Evolutionary conservation across 2,329 filamentous ascomycete genomes (phyloP), one percentile per base, ranked within the genome.

Genomic region (Septoria petroselini): DNA sequence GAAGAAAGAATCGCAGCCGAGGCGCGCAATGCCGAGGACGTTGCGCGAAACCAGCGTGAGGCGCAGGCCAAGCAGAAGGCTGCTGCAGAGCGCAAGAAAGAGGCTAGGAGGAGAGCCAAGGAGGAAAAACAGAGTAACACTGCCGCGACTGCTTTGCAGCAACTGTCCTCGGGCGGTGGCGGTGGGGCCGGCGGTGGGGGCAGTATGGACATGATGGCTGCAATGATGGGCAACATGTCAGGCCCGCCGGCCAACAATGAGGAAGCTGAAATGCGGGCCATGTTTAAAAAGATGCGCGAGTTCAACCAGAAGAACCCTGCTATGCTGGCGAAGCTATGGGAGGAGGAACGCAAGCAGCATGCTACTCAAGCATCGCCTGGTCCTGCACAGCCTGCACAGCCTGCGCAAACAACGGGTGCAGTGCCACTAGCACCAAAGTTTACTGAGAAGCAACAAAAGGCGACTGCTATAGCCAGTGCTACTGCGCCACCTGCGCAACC

Each of bases 231-330:
- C 17, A 54, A 58, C 43, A 43, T 50, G 30, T 57, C 56, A 14
- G 51, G 38, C 8, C 59, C 62, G 15, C 59, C 58, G 6, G 54
- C 54, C 2, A 68, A 68, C 30, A 68, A 67, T 17, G 71, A 78
- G 41, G 77, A 77, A 53, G 63, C 66, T 1, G 73, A 80, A 58
- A 78, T 81, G 65, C 73, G 75, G 49, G 68, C 69, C 1, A 75
- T 81, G 71, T 77, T 81, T 65, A 72, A 76, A 29, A 79, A 76
- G 57, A 81, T 82, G 76, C 70, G 77, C 31, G 73, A 80, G 53
- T 74, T 79, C 51, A 79, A 80, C 52, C 66, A 67, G 19, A 75
- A 76, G 58, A 77, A 82, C 56, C 80, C 80, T 3, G 65, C 68
- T 8, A 68, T 80, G 48, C 74, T 82, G 42, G 74, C 77, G 18